A percentile compares a stretch with the other conserved stretches of the same genome.
These are phyloP conservation scores for Tuber magnatum DNA, from an alignment of 495 filamentous ascomycete genomes.

Conservation along the genomic window DNA sequence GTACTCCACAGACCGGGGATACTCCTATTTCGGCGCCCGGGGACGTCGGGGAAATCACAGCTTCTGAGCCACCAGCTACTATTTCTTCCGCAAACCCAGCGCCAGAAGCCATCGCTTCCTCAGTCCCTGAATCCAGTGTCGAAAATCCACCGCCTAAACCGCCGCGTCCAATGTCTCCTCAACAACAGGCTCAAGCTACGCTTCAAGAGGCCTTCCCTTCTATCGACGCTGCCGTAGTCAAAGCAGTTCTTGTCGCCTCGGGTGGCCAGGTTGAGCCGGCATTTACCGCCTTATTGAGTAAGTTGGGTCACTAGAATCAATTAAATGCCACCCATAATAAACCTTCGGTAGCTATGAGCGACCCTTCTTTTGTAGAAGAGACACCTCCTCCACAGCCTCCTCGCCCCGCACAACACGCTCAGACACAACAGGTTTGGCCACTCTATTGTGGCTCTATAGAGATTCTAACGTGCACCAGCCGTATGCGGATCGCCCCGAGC, in stretches of 20 bases:
- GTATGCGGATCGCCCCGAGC: slow-evolving; percentile 21
- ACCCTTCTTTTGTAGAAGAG: slow-evolving; percentile 69
- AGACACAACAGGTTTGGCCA: slow-evolving; percentile 13
- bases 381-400: slow-evolving; percentile 43
- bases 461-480: slow-evolving; percentile 9
- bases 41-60: not conserved
- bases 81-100: slow-evolving; percentile 9
- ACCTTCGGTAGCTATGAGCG: slow-evolving; percentile 67
- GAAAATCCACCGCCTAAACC: slow-evolving; percentile 72
- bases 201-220: slow-evolving; percentile 88
- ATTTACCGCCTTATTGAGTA: slow-evolving; percentile 89
- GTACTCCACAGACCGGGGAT: not conserved
- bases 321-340: slow-evolving; percentile 14
- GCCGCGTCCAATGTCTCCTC: slow-evolving; percentile 72
- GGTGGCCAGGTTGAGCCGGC: slow-evolving; percentile 83
- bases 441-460: slow-evolving; percentile 1
- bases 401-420: slow-evolving; percentile 13
- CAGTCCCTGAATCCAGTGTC: slow-evolving; percentile 43
- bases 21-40: not conserved
- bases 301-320: slow-evolving; percentile 25
- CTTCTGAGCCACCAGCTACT: not conserved
- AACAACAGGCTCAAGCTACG: slow-evolving; percentile 76
- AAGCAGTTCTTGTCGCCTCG: slow-evolving; percentile 79
- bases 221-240: slow-evolving; percentile 74
- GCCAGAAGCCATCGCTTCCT: slow-evolving; percentile 9